phyloP scores from a whole-genome alignment of 768 basidiomycete species.

The Phaffia australis region DNA sequence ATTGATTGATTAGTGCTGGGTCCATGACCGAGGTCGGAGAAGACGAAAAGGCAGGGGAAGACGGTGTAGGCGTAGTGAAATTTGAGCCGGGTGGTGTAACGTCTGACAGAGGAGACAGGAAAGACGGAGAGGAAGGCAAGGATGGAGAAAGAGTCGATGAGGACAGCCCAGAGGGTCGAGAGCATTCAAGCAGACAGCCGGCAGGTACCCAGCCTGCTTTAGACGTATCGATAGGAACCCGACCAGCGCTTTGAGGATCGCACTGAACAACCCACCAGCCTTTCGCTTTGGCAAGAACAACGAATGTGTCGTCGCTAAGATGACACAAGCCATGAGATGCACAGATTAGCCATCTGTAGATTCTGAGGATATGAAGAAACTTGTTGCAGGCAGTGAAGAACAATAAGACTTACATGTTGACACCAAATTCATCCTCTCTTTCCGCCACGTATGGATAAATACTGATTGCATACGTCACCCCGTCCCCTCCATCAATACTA shows the following conservation, averaged over 20 bases:
- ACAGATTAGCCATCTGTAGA: background rate
- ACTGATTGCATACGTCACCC: constrained; percentile 6
- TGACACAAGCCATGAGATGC: background rate
- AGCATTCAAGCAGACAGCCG: constrained; percentile 87
- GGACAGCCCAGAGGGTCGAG: constrained; percentile 57
- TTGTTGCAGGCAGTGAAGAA: background rate
- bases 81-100: constrained; percentile 6
- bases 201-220: constrained; percentile 98
- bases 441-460: constrained; percentile 99
- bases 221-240: constrained; percentile 46
- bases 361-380: background rate
- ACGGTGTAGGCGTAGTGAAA: constrained; percentile 14
- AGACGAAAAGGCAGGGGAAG: constrained; percentile 35
- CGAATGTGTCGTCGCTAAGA: constrained; percentile 75
- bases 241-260: constrained; percentile 71
- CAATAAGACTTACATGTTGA: constrained; percentile 62
- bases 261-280: constrained; percentile 99
- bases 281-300: constrained; percentile 83
- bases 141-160: background rate
- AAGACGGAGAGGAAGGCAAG: background rate
- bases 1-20: background rate
- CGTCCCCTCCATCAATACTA: background rate
- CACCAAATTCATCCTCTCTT: constrained; percentile 96
- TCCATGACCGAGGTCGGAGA: constrained; percentile 34
- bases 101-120: constrained; percentile 19